Evolutionary conservation across 768 basidiomycete species (phyloP), one percentile per base, ranked within the genome.

Genomic region (Glaciozyma antarctica): DNA sequence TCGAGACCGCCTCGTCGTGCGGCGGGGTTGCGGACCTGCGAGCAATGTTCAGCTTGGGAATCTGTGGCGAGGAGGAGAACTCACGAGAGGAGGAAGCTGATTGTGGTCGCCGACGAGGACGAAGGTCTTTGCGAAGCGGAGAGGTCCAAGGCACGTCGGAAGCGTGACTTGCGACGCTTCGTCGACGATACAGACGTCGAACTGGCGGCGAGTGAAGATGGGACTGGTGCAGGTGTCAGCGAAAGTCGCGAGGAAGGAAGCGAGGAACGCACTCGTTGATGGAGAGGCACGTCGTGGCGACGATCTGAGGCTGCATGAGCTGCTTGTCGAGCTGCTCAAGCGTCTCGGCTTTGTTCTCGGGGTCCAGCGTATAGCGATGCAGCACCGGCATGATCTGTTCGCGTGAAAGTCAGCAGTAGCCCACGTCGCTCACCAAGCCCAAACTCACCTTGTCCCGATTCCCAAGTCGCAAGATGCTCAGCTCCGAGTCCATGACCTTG

Each of bases 131-230:
- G 93, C 91, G 72, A 86, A 89, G 1, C 92, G 85, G 5, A 98
- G 78, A 0, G 95, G 95, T 8, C 95, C 95, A 1, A 98, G 80
- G 73, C 91, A 97, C 0, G 92, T 94, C 0, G 95, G 95, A 2
- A 98, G 77, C 0, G 95, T 98, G 68, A 97, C 92, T 75, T 98
- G 94, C 0, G 95, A 97, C 0, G 95, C 95, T 75, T 99, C 95
- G 67, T 98, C 95, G 22, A 99, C 87, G 62, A 99, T 95, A 77
- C 94, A 98, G 73, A 90, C 92, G 75, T 99, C 92, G 73, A 98
- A 99, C 26, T 78, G 84, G 10, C 94, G 82, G 15, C 87, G 83
- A 55, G 82, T 81, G 77, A 99, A 98, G 10, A 99, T 73, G 0
- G 91, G 84, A 73, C 93, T 91, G 68, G 47, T 5, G 13, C 41